Percentiles rank a stretch among this genome's conserved stretches.
phyloP scores from a whole-genome alignment of 495 filamentous ascomycete species.

The Friedmanniomyces endolithicus region DNA sequence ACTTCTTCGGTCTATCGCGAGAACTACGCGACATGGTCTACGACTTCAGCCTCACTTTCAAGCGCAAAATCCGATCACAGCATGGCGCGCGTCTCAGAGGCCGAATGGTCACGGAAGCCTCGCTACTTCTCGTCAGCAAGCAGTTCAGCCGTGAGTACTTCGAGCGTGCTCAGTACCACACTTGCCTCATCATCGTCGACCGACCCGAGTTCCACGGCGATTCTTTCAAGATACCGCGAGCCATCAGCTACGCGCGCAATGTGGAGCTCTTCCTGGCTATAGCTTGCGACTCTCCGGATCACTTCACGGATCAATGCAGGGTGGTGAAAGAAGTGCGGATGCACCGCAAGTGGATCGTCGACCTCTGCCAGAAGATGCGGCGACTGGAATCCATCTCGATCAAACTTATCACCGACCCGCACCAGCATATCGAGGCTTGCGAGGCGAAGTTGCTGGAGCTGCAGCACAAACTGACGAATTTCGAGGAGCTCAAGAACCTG shows the following conservation, averaged over 20 bases:
- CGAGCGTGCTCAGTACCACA: background rate
- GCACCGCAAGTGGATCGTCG: slow-evolving; percentile 5
- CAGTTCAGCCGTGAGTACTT: slow-evolving; percentile 4
- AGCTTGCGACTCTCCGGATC: slow-evolving; percentile 1
- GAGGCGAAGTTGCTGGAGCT: background rate
- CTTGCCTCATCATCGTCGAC: slow-evolving; percentile 6
- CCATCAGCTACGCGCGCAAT: background rate
- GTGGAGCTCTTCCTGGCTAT: slow-evolving; percentile 3
- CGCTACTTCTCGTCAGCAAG: background rate
- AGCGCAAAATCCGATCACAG: slow-evolving; percentile 1
- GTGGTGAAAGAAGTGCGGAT: slow-evolving; percentile 1
- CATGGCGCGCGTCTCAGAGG: slow-evolving; percentile 2
- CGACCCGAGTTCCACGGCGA: slow-evolving; percentile 4
- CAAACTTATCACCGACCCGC: slow-evolving; percentile 3
- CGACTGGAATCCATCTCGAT: background rate
- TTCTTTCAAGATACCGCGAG: background rate
- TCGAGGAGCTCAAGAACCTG: slow-evolving; percentile 1
- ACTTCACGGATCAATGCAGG: background rate
- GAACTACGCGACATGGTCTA: slow-evolving; percentile 6
- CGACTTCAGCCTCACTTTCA: background rate
- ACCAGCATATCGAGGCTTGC: background rate
- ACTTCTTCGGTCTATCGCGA: slow-evolving; percentile 3
- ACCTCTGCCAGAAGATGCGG: slow-evolving; percentile 2
- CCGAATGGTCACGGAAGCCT: background rate
- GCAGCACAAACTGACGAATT: background rate